These are phyloP conservation scores for Aspergillus ruber DNA, from an alignment of 2,329 filamentous ascomycete genomes.

Conservation along the genomic window DNA sequence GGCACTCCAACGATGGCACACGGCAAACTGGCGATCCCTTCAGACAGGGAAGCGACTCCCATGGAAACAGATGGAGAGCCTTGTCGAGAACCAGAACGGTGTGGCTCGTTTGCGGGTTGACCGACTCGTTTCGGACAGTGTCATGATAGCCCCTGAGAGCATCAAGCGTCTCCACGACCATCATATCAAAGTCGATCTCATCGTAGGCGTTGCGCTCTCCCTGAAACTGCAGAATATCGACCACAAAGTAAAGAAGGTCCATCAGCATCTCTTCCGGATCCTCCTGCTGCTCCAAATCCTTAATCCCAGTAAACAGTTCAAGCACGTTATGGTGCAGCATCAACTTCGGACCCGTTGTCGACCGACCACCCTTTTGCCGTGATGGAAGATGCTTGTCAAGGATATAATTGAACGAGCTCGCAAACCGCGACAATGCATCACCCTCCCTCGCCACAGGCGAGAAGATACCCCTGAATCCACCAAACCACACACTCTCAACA, in stretches of 20 bases:
- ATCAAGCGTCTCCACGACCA: slow-evolving; percentile 83
- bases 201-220: slow-evolving; percentile 96
- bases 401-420: slow-evolving; percentile 68
- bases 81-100: slow-evolving; percentile 90
- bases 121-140: slow-evolving; percentile 31
- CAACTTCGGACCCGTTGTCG: slow-evolving; percentile 45
- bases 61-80: slow-evolving; percentile 81
- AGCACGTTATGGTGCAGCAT: slow-evolving; percentile 63
- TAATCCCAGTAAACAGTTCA: slow-evolving; percentile 82
- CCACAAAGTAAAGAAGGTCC: slow-evolving; percentile 90
- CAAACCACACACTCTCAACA: slow-evolving; percentile 89
- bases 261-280: slow-evolving; percentile 86
- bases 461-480: slow-evolving; percentile 92
- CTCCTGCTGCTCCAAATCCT: slow-evolving; percentile 61
- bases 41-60: slow-evolving; percentile 90
- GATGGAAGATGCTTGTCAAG: slow-evolving; percentile 83
- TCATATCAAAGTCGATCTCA: slow-evolving; percentile 89
- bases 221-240: slow-evolving; percentile 94
- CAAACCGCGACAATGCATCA: slow-evolving; percentile 66
- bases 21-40: slow-evolving; percentile 72
- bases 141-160: slow-evolving; percentile 73
- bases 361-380: slow-evolving; percentile 53
- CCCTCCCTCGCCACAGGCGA: slow-evolving; percentile 61
- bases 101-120: slow-evolving; percentile 45
- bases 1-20: slow-evolving; percentile 75